A percentile compares a stretch with the other conserved stretches of the same genome.
These are phyloP conservation scores for Hypoxylon rubiginosum DNA, from an alignment of 2,329 filamentous ascomycete genomes.

Conservation along the genomic window DNA sequence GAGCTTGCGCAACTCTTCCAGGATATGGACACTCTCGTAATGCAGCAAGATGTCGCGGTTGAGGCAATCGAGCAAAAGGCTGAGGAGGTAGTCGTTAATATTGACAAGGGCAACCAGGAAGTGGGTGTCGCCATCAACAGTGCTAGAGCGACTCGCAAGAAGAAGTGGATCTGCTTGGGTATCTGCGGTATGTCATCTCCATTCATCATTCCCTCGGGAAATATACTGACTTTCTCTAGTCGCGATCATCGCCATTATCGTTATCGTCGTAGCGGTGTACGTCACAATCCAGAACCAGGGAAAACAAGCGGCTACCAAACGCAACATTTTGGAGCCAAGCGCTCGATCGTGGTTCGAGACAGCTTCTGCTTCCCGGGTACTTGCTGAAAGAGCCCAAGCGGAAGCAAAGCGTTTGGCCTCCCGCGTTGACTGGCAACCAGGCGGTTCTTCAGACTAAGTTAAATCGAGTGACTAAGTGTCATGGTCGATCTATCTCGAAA, in stretches of 20 bases:
- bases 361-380: slow-evolving; percentile 36
- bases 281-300: slow-evolving; percentile 37
- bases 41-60: slow-evolving; percentile 87
- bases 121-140: slow-evolving; percentile 86
- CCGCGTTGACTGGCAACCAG: slow-evolving; percentile 19
- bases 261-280: slow-evolving; percentile 60
- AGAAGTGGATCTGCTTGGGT: slow-evolving; percentile 97
- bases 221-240: slow-evolving; percentile 57
- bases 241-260: slow-evolving; percentile 65
- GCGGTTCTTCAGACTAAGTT: slow-evolving; percentile 1
- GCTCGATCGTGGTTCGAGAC: slow-evolving; percentile 39
- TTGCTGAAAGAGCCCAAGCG: slow-evolving; percentile 44
- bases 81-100: slow-evolving; percentile 86
- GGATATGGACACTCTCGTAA: slow-evolving; percentile 86
- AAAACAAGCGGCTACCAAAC: slow-evolving; percentile 33
- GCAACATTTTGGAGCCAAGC: slow-evolving; percentile 41
- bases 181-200: slow-evolving; percentile 69
- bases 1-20: slow-evolving; percentile 90
- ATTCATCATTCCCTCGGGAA: neutral
- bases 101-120: slow-evolving; percentile 87
- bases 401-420: slow-evolving; percentile 40
- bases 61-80: slow-evolving; percentile 87
- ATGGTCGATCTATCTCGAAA: slow-evolving; percentile 2
- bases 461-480: neutral
- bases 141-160: slow-evolving; percentile 83